Evolutionary conservation across 2,329 filamentous ascomycete species (phyloP).

Genomic region (Macroventuria anomochaeta): DNA sequence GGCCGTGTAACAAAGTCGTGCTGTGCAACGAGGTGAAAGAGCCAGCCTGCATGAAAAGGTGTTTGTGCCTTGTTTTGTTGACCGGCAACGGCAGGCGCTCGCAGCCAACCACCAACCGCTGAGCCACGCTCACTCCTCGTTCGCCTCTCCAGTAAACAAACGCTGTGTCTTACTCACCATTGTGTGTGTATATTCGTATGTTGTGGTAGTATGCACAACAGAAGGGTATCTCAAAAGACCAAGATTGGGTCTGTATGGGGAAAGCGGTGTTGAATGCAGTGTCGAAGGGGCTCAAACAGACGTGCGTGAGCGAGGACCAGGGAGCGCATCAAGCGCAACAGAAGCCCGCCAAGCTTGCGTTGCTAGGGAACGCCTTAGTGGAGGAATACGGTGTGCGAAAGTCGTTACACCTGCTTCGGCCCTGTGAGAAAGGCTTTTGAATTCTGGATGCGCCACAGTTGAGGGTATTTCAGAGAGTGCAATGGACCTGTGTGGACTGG

Average conservation of each 20-base stretch:
- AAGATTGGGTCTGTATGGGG: conserved; percentile 19
- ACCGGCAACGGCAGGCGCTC: conserved; percentile 21
- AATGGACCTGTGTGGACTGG: not conserved
- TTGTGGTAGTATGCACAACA: conserved; percentile 6
- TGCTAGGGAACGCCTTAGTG: conserved; percentile 17
- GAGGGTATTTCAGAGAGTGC: not conserved
- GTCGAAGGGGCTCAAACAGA: conserved; percentile 23
- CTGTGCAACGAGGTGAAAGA: conserved; percentile 1
- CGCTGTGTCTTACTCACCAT: conserved; percentile 27
- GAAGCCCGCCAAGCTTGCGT: conserved; percentile 27
- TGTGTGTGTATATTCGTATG: conserved; percentile 13
- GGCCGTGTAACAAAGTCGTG: conserved; percentile 11
- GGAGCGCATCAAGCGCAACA: conserved; percentile 35
- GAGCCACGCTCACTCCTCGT: conserved; percentile 8
- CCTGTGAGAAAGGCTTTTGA: not conserved
- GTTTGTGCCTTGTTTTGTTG: conserved; percentile 25
- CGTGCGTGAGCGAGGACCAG: conserved; percentile 23
- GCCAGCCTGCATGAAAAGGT: conserved; percentile 15
- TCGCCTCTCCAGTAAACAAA: not conserved
- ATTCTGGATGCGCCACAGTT: not conserved
- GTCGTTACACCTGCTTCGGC: conserved; percentile 9
- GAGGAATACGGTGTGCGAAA: conserved; percentile 5
- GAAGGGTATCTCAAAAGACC: conserved; percentile 12
- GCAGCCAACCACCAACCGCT: conserved; percentile 23
- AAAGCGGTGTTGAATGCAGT: conserved; percentile 19